Conservation (phyloP, 2,329 filamentous ascomycete species). For the Diplodia sapinea region DNA sequence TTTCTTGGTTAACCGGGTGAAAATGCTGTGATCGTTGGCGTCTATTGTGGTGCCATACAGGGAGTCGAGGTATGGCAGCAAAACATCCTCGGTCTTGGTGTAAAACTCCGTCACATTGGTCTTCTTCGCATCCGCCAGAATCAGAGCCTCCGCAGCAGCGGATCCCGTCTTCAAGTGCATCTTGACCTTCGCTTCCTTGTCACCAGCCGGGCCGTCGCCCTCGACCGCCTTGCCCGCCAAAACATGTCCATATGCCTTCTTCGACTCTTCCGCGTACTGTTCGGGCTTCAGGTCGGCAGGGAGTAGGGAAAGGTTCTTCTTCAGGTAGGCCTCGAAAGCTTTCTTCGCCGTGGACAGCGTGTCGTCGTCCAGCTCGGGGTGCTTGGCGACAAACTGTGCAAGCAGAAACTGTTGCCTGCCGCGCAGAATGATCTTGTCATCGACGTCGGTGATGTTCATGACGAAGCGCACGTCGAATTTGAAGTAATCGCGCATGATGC, state of each 20-base stretch:
- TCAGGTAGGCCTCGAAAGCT: slow-evolving; percentile 64
- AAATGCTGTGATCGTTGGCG: slow-evolving; percentile 72
- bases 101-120: slow-evolving; percentile 58
- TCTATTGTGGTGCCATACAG: slow-evolving; percentile 63
- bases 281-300: slow-evolving; percentile 52
- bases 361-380: slow-evolving; percentile 52
- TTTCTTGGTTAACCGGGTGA: slow-evolving; percentile 81
- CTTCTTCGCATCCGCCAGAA: slow-evolving; percentile 35
- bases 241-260: slow-evolving; percentile 60
- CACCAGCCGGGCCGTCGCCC: slow-evolving; percentile 64
- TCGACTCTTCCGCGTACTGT: slow-evolving; percentile 55
- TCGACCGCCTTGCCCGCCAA: slow-evolving; percentile 61
- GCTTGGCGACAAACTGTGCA: slow-evolving; percentile 65
- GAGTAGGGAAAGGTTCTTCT: slow-evolving; percentile 70
- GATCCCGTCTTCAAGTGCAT: slow-evolving; percentile 77
- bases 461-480: slow-evolving; percentile 83
- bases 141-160: slow-evolving; percentile 60
- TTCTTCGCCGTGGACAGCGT: slow-evolving; percentile 57
- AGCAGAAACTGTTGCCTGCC: slow-evolving; percentile 81
- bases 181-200: slow-evolving; percentile 84
- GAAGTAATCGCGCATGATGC: slow-evolving; percentile 83
- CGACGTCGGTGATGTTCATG: slow-evolving; percentile 81
- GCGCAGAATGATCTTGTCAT: slow-evolving; percentile 65
- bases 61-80: slow-evolving; percentile 81
- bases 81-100: slow-evolving; percentile 66